These are phyloP conservation scores for Trichaptum fuscoviolaceum DNA, from an alignment of 768 basidiomycete genomes.

Conservation along the genomic window DNA sequence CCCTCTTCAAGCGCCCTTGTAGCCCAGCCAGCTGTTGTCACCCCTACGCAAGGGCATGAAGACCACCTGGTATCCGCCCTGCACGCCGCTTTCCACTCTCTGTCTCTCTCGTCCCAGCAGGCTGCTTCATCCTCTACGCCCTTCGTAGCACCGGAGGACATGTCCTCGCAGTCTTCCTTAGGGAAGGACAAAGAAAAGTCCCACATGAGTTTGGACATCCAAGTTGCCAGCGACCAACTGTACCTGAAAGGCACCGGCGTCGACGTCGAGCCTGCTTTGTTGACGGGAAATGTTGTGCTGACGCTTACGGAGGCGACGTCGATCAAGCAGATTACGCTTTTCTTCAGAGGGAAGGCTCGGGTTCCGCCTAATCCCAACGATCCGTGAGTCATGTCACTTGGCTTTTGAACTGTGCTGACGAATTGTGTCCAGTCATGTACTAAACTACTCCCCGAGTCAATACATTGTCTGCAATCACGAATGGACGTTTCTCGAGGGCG, in stretches of 20 bases:
- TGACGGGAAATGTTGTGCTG: constrained; percentile 79
- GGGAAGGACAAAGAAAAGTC: constrained; percentile 36
- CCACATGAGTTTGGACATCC: constrained; percentile 63
- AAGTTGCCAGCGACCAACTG: constrained; percentile 65
- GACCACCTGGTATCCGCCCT: constrained; percentile 32
- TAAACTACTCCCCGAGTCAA: constrained; percentile 38
- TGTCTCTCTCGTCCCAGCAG: constrained; percentile 19
- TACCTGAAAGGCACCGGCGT: constrained; percentile 73
- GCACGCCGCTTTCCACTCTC: constrained; percentile 32
- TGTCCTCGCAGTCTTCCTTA: background rate
- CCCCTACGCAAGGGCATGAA: constrained; percentile 15
- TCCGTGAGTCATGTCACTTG: constrained; percentile 40
- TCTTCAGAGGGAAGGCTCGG: constrained; percentile 78
- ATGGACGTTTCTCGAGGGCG: constrained; percentile 89
- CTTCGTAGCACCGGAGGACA: constrained; percentile 8
- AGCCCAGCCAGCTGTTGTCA: background rate
- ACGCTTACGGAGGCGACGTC: constrained; percentile 78
- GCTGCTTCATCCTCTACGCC: constrained; percentile 17
- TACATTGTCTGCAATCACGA: constrained; percentile 76
- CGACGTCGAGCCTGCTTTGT: constrained; percentile 76
- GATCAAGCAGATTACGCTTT: constrained; percentile 78
- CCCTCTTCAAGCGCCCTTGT: background rate
- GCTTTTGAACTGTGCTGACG: constrained; percentile 11
- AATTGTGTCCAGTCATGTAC: constrained; percentile 8
- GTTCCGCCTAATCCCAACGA: constrained; percentile 56